Evolutionary conservation across 2,329 filamentous ascomycete genomes (phyloP).

Genomic region (Pestalotiopsis sp.): DNA sequence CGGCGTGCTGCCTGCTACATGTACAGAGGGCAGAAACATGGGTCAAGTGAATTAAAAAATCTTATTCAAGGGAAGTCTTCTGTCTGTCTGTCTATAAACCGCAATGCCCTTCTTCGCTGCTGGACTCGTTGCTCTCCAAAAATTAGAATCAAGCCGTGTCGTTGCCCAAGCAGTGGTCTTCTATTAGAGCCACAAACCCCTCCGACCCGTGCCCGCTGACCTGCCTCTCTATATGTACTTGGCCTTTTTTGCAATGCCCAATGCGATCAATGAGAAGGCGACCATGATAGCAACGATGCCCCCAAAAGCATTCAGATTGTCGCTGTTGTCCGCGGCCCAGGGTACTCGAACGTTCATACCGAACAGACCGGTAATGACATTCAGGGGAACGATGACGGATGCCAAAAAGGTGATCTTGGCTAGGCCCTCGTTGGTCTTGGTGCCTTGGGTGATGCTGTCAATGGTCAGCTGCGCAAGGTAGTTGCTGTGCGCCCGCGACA

Average conservation of each 20-base stretch:
- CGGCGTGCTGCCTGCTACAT: too few relatives aligned
- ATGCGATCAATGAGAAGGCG: slow-evolving; percentile 51
- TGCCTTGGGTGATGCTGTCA: slow-evolving; percentile 86
- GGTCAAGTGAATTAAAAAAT: not conserved
- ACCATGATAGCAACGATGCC: slow-evolving; percentile 61
- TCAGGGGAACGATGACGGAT: slow-evolving; percentile 94
- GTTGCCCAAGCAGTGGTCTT: not conserved
- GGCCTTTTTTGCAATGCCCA: slow-evolving; percentile 46
- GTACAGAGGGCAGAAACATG: not conserved
- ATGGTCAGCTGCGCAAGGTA: slow-evolving; percentile 94
- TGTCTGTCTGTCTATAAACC: not conserved
- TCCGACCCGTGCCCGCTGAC: not conserved
- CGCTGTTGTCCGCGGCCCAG: slow-evolving; percentile 44
- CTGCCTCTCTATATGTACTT: slow-evolving; percentile 44
- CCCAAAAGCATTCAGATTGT: slow-evolving; percentile 59
- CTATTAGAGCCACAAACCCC: not conserved
- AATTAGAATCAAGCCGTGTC: not conserved
- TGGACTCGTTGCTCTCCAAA: not conserved
- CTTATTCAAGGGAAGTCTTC: not conserved
- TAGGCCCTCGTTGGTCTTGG: slow-evolving; percentile 83
- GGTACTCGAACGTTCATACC: slow-evolving; percentile 86
- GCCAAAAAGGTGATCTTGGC: slow-evolving; percentile 95
- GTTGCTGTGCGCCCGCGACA: slow-evolving; percentile 91
- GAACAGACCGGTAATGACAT: slow-evolving; percentile 84
- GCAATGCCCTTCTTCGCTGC: not conserved